These are phyloP conservation scores for Solanum virginianum DNA, from an alignment of 257 asterid genomes.

Conservation along the genomic window DNA sequence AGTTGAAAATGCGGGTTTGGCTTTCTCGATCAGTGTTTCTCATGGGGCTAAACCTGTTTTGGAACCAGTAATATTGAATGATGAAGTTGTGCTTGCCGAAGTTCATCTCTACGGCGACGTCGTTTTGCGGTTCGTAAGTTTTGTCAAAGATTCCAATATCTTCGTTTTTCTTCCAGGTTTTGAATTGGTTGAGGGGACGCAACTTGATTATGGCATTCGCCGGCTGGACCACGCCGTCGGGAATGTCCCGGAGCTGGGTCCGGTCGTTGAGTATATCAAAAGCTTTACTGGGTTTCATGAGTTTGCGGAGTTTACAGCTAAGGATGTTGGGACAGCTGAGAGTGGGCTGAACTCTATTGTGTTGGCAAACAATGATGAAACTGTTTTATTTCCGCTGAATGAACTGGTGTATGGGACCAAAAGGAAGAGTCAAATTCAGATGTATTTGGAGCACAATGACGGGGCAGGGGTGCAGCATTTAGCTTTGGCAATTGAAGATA, in stretches of 20 bases:
- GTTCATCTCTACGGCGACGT: slow-evolving; percentile 71
- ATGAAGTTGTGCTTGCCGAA: slow-evolving; percentile 40
- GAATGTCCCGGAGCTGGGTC: slow-evolving; percentile 55
- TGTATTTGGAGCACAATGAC: slow-evolving; percentile 89
- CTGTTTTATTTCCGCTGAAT: slow-evolving; percentile 62
- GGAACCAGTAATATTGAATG: slow-evolving; percentile 23
- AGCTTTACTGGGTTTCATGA: slow-evolving; percentile 72
- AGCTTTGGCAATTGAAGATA: slow-evolving; percentile 63
- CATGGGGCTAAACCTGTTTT: slow-evolving; percentile 52
- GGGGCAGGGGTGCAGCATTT: slow-evolving; percentile 91
- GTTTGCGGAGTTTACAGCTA: slow-evolving; percentile 74
- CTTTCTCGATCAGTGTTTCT: slow-evolving; percentile 40
- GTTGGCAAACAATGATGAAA: slow-evolving; percentile 68
- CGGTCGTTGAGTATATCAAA: slow-evolving; percentile 57
- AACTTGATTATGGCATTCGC: slow-evolving; percentile 62
- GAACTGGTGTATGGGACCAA: slow-evolving; percentile 78
- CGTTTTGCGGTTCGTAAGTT: slow-evolving; percentile 49
- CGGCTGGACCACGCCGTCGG: slow-evolving; percentile 87
- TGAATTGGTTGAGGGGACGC: slow-evolving; percentile 12
- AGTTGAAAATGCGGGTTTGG: slow-evolving; percentile 44
- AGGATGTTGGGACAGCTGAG: slow-evolving; percentile 78
- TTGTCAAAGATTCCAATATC: not conserved
- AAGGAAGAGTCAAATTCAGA: slow-evolving; percentile 95
- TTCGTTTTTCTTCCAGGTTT: slow-evolving; percentile 41
- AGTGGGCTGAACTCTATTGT: slow-evolving; percentile 83